Evolutionary conservation across 2,329 filamentous ascomycete genomes (phyloP).

Genomic region (Penicillium brevicompactum): DNA sequence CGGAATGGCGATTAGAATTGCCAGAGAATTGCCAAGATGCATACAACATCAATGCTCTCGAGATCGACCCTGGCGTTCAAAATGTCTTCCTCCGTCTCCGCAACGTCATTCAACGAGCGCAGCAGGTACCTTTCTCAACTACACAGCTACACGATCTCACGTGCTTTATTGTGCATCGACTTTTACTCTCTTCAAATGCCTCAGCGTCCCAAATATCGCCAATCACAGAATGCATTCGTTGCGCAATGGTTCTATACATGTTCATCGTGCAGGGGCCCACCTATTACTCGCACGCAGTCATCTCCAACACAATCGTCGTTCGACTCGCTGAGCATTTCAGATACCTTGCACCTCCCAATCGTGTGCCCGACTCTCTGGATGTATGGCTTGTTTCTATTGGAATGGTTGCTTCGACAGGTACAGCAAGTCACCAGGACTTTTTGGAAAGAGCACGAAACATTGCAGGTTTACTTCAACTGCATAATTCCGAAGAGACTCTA

Average conservation of each 20-base stretch:
- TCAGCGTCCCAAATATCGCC: conserved; percentile 12
- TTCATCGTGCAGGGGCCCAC: conserved; percentile 57
- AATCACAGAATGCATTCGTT: conserved; percentile 51
- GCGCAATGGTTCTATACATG: conserved; percentile 54
- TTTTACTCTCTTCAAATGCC: conserved; percentile 36
- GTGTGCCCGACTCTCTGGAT: conserved; percentile 29
- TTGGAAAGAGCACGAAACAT: conserved; percentile 10
- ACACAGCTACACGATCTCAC: conserved; percentile 58
- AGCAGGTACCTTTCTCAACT: conserved; percentile 28
- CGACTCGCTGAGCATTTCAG: conserved; percentile 38
- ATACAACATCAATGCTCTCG: conserved; percentile 18
- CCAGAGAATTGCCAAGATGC: conserved; percentile 10
- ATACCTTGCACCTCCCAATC: conserved; percentile 8
- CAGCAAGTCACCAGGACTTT: conserved; percentile 21
- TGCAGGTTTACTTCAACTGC: conserved; percentile 14
- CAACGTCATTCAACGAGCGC: conserved; percentile 43
- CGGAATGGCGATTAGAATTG: conserved; percentile 50
- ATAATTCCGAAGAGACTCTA: conserved; percentile 10
- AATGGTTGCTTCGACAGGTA: conserved; percentile 33
- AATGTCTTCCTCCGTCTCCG: conserved; percentile 50
- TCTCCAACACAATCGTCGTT: conserved; percentile 40
- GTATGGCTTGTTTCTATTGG: conserved; percentile 50
- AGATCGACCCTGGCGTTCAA: conserved; percentile 38
- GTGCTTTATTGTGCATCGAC: conserved; percentile 56
- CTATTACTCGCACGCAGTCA: conserved; percentile 56